These are phyloP conservation scores for Uromyces viciae-fabae DNA, from an alignment of 1,284 basidiomycete species.

Conservation along the genomic window DNA sequence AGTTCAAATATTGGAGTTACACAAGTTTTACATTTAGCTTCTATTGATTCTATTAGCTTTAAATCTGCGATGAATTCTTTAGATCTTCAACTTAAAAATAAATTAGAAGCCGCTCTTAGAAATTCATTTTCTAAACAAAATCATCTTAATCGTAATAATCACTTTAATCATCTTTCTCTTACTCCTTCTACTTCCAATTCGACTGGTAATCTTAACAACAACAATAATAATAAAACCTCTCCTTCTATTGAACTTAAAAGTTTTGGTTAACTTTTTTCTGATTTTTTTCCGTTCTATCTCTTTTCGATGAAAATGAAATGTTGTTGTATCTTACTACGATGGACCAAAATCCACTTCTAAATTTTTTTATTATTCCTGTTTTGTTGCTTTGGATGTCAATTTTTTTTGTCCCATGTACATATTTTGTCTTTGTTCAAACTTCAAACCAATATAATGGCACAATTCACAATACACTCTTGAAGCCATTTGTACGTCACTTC, in stretches of 20 bases:
- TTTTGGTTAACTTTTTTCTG: constrained; percentile 26
- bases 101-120: constrained; percentile 19
- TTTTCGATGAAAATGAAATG: no score
- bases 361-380: constrained; percentile 29
- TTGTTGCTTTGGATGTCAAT: background rate
- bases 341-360: no score
- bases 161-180: no score
- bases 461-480: no score
- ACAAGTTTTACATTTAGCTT: constrained; percentile 24
- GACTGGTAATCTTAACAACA: background rate
- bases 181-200: background rate
- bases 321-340: no score
- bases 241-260: constrained; percentile 40
- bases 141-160: no score
- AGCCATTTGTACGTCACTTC: no score
- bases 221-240: background rate
- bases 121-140: constrained; percentile 21
- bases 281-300: constrained; percentile 1
- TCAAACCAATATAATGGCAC: no score
- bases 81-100: background rate
- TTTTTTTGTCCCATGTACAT: no score
- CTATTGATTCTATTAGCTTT: constrained; percentile 2
- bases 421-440: no score
- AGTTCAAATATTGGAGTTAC: background rate
- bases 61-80: constrained; percentile 33